Evolutionary conservation across 1,284 basidiomycete species (phyloP).

Genomic region (Pascua guehoae): DNA sequence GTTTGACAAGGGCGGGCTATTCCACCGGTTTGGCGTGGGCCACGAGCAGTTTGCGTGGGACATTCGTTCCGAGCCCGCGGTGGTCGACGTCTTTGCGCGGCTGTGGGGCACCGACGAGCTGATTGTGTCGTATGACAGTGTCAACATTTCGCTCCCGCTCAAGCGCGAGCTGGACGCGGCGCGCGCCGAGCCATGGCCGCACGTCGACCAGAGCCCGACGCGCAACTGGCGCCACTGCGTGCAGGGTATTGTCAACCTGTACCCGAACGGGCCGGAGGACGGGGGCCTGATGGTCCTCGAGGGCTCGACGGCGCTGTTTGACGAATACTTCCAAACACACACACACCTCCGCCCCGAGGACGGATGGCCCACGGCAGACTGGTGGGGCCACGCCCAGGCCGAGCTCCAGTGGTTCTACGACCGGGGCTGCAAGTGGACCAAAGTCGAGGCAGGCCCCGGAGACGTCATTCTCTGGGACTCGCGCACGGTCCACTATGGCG

Average conservation of each 20-base stretch:
- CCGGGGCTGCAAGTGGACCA: conserved; percentile 36
- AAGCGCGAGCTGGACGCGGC: conserved; percentile 25
- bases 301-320: conserved; percentile 39
- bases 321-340: conserved; percentile 44
- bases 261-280: conserved; percentile 47
- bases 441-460: conserved; percentile 35
- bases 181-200: conserved; percentile 39
- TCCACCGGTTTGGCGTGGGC: conserved; percentile 37
- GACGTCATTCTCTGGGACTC: conserved; percentile 41
- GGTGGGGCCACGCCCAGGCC: conserved; percentile 36
- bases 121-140: conserved; percentile 41
- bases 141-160: conserved; percentile 47
- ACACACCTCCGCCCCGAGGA: conserved; percentile 35
- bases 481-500: conserved; percentile 35
- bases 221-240: conserved; percentile 46
- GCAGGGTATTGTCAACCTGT: conserved; percentile 50
- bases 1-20: conserved; percentile 39
- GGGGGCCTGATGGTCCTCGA: conserved; percentile 51
- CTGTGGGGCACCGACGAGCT: conserved; percentile 50
- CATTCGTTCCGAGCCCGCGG: conserved; percentile 40
- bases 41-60: conserved; percentile 51
- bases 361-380: conserved; percentile 40
- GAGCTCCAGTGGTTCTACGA: conserved; percentile 38
- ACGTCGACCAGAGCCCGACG: conserved; percentile 46
- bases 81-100: conserved; percentile 43